phyloP scores from a whole-genome alignment of 441 rosid species.

The Euphorbia schlechtendalii region DNA sequence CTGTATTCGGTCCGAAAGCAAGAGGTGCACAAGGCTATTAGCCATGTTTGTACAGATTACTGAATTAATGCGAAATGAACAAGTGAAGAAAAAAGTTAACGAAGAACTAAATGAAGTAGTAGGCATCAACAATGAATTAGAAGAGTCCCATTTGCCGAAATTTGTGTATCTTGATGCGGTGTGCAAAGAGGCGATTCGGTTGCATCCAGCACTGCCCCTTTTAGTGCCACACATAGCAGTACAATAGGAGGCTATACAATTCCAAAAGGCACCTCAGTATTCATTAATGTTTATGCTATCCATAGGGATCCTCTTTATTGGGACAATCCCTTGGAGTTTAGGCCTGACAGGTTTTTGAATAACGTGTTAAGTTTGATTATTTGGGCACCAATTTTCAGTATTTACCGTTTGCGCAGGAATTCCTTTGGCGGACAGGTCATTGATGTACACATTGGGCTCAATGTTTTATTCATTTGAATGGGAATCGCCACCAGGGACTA shows the following conservation, averaged over 20 bases:
- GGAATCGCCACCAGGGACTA: constrained; percentile 34
- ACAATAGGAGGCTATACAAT: constrained; percentile 37
- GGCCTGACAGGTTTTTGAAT: constrained; percentile 46
- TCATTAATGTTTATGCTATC: constrained; percentile 44
- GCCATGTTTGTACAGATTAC: constrained; percentile 25
- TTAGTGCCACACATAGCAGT: constrained; percentile 34
- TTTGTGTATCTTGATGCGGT: constrained; percentile 34
- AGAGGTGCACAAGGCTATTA: constrained; percentile 27
- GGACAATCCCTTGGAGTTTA: constrained; percentile 42
- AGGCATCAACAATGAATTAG: constrained; percentile 25
- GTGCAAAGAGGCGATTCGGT: constrained; percentile 39
- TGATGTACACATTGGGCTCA: constrained; percentile 36
- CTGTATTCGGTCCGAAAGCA: constrained; percentile 25
- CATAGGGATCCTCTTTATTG: too few relatives aligned
- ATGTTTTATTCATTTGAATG: constrained; percentile 52
- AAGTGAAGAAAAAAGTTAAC: constrained; percentile 23
- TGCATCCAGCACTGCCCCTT: constrained; percentile 41
- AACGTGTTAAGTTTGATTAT: constrained; percentile 23
- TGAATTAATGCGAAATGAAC: constrained; percentile 35
- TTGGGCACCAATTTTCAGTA: constrained; percentile 39
- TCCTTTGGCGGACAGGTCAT: constrained; percentile 38
- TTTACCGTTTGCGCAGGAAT: constrained; percentile 58
- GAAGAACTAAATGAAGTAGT: constrained; percentile 40
- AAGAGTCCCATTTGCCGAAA: constrained; percentile 42
- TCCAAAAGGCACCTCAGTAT: constrained; percentile 33